Evolutionary conservation across 176 grass and related monocot species (phyloP).

Genomic region (Pharus latifolius): DNA sequence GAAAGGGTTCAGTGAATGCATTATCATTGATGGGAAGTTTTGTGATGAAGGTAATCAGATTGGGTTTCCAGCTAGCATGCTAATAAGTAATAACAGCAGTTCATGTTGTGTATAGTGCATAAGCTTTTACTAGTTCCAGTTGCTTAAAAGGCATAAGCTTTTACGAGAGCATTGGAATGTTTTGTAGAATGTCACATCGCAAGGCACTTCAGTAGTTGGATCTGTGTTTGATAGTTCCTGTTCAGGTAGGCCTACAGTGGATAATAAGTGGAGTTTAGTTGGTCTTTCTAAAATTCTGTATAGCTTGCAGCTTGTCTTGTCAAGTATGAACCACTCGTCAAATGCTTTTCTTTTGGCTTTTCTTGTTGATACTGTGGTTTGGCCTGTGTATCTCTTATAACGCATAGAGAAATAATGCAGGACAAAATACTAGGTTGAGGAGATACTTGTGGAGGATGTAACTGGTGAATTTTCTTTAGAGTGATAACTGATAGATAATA

Average conservation of each 20-base stretch:
- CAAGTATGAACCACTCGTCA: no score
- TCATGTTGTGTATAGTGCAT: background rate
- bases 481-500: no score
- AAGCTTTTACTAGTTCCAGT: background rate
- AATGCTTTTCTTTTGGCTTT: no score
- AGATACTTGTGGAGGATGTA: no score
- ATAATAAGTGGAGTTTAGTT: no score
- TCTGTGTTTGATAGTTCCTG: background rate
- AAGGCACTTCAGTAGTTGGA: background rate
- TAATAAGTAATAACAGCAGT: background rate
- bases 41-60: background rate
- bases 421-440: conserved; percentile 4
- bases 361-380: no score
- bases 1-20: background rate
- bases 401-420: background rate
- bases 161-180: background rate
- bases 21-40: background rate
- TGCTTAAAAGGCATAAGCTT: background rate
- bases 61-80: background rate
- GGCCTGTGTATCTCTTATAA: no score
- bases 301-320: no score
- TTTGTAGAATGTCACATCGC: background rate
- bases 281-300: no score
- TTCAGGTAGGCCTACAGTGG: background rate
- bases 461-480: background rate